A percentile compares a stretch with the other conserved stretches of the same genome.
phyloP scores from a whole-genome alignment of 2,329 filamentous ascomycete species.

The Diaporthe humulicola region DNA sequence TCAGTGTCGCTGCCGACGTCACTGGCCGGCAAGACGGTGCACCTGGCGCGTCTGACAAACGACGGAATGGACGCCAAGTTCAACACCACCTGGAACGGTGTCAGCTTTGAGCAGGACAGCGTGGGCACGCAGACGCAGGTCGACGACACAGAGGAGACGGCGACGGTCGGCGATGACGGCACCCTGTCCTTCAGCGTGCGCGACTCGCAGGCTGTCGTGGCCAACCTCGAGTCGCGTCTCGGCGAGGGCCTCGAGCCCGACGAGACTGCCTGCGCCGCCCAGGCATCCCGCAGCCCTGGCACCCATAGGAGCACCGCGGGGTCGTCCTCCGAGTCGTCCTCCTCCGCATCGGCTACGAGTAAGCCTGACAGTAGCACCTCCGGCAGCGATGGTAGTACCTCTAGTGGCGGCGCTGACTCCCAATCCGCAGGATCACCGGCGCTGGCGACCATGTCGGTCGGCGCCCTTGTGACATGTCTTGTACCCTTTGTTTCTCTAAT shows the following conservation, averaged over 20 bases:
- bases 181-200: constrained; percentile 52
- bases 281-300: constrained; percentile 32
- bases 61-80: constrained; percentile 57
- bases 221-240: constrained; percentile 53
- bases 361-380: constrained; percentile 36
- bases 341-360: constrained; percentile 37
- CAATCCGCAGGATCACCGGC: constrained; percentile 28
- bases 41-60: constrained; percentile 61
- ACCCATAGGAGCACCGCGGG: constrained; percentile 29
- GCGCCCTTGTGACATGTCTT: constrained; percentile 30
- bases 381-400: constrained; percentile 1
- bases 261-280: constrained; percentile 34
- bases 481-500: constrained; percentile 34
- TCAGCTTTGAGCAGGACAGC: constrained; percentile 57
- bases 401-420: constrained; percentile 38
- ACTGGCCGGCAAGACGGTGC: constrained; percentile 56
- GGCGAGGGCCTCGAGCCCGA: constrained; percentile 33
- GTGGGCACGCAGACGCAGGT: constrained; percentile 55
- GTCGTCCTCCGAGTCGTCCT: constrained; percentile 26
- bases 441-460: constrained; percentile 23
- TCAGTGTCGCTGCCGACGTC: constrained; percentile 53
- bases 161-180: constrained; percentile 50
- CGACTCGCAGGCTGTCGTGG: constrained; percentile 61
- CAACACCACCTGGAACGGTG: constrained; percentile 61
- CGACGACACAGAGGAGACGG: constrained; percentile 49